Evolutionary conservation across 169 alveolate species (phyloP).

Genomic region (Toxoplasma gondii): DNA sequence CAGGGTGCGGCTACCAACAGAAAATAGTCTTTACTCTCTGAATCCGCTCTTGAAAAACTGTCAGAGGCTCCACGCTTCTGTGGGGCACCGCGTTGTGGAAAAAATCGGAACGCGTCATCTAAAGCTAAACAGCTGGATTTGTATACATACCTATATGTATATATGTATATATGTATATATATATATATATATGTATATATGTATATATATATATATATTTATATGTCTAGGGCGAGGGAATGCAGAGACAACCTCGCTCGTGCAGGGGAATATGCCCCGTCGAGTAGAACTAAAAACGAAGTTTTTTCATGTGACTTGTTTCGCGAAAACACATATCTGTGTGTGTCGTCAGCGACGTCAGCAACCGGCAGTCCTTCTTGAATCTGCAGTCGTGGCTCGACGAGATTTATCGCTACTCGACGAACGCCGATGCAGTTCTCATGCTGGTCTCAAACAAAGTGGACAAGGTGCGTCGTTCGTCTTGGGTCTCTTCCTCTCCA

Average conservation of each 20-base stretch:
- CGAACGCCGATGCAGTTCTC: slow-evolving; percentile 69
- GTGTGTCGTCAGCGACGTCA: neutral
- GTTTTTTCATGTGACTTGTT: too few relatives aligned
- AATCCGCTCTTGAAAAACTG: too few relatives aligned
- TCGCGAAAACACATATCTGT: neutral
- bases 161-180: neutral
- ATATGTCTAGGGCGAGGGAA: too few relatives aligned
- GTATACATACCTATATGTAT: neutral
- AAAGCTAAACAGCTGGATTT: neutral
- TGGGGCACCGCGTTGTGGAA: too few relatives aligned
- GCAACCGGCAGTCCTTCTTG: slow-evolving; percentile 51
- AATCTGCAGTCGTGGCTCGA: slow-evolving; percentile 73
- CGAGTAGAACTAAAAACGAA: too few relatives aligned
- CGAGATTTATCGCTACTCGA: slow-evolving; percentile 70
- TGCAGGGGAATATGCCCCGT: too few relatives aligned
- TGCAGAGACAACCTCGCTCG: too few relatives aligned
- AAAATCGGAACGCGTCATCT: neutral
- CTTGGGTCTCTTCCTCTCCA: neutral
- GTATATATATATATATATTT: neutral
- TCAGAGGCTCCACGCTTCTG: too few relatives aligned
- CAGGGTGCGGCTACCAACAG: too few relatives aligned
- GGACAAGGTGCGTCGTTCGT: slow-evolving; percentile 59
- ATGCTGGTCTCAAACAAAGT: slow-evolving; percentile 75
- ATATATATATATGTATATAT: neutral
- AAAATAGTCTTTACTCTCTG: too few relatives aligned